Evolutionary conservation across 2,329 filamentous ascomycete genomes (phyloP), one percentile per base, ranked within the genome.

Genomic region (Elsinoe necatrix): DNA sequence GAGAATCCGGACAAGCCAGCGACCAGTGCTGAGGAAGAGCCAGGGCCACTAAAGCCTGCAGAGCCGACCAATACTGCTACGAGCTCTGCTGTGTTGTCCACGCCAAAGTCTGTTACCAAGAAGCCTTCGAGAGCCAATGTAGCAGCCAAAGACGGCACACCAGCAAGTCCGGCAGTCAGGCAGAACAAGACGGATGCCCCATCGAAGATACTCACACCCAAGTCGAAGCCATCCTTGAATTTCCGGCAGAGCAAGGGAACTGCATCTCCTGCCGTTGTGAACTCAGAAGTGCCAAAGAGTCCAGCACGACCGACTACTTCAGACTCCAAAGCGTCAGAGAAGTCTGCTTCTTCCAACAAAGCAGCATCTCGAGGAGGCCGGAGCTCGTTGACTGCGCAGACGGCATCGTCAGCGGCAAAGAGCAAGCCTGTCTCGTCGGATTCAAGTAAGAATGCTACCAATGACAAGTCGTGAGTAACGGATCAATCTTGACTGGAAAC

Each of bases 1-100:
- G 68, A 67, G 11, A 74, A 74, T 45, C 72, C 72, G 21, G 74
- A 77, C 63, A 76, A 77, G 65, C 64, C 63, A 56, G 67, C 67
- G 8, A 72, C 72, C 18, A 71, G 66, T 31, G 74, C 64, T 1
- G 69, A 75, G 63, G 75, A 76, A 52, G 64, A 69, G 57, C 66
- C 71, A 11, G 68, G 64, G 9, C 52, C 47, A 7, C 41, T 64
- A 16, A 51, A 59, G 31, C 56, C 63, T 16, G 61, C 63, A 11
- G 62, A 62, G 21, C 54, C 64, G 9, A 54, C 60, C 1, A 18
- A 61, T 4, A 60, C 61, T 45, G 48, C 58, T 18, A 37, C 59
- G 2, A 52, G 31, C 45, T 57, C 21, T 59, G 61, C 55, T 59
- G 62, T n/a, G 57, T 59, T n/a, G 7, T 48, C 52, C 14, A 60